These are phyloP conservation scores for Monilinia fructigena DNA, from an alignment of 2,329 filamentous ascomycete genomes.

Conservation along the genomic window DNA sequence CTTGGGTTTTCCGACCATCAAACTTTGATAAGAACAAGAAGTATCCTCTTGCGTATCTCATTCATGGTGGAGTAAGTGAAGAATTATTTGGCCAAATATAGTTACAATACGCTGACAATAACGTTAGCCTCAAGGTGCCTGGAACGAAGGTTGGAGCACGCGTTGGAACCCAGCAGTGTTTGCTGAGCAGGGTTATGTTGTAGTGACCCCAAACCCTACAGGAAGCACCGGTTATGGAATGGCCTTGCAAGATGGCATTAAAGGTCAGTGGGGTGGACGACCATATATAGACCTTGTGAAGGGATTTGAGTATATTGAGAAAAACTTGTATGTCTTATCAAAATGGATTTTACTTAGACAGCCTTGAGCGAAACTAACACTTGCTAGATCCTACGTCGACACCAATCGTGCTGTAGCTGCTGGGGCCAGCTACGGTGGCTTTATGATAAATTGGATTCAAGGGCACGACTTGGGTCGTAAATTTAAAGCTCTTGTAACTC, in stretches of 20 bases:
- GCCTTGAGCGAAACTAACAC: not conserved
- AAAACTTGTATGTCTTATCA: slow-evolving; percentile 49
- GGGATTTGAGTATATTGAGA: slow-evolving; percentile 70
- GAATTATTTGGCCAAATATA: not conserved
- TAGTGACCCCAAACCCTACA: slow-evolving; percentile 78
- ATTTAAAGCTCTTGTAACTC: slow-evolving; percentile 85
- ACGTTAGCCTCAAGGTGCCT: slow-evolving; percentile 38
- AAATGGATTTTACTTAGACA: not conserved
- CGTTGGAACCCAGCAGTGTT: slow-evolving; percentile 86
- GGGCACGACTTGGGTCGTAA: slow-evolving; percentile 77
- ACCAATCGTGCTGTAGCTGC: slow-evolving; percentile 67
- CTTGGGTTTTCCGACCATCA: slow-evolving; percentile 64
- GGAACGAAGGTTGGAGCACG: slow-evolving; percentile 51
- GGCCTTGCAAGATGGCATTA: slow-evolving; percentile 72
- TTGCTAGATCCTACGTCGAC: slow-evolving; percentile 56
- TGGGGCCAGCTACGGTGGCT: slow-evolving; percentile 73
- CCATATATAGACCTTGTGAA: slow-evolving; percentile 82
- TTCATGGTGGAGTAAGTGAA: slow-evolving; percentile 65
- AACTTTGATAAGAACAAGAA: slow-evolving; percentile 66
- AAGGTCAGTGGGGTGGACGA: slow-evolving; percentile 77
- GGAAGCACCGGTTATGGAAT: slow-evolving; percentile 83
- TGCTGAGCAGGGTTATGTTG: slow-evolving; percentile 84
- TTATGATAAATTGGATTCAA: slow-evolving; percentile 89
- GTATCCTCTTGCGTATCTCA: slow-evolving; percentile 75
- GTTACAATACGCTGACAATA: not conserved